Evolutionary conservation across 345 rosid genomes (phyloP).

Genomic region (Bruguiera gymnorhiza): DNA sequence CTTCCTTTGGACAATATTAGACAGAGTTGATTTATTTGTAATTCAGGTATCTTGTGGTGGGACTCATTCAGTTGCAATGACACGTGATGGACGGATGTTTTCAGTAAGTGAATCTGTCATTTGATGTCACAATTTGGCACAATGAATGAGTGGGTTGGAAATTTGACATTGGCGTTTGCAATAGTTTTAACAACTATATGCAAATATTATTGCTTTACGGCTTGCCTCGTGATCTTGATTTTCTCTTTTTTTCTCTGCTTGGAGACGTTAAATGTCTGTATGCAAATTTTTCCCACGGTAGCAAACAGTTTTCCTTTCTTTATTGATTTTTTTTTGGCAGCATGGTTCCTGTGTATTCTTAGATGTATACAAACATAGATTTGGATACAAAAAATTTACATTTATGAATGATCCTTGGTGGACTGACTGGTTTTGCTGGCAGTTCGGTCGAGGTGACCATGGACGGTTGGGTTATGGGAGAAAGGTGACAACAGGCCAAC

Average conservation of each 20-base stretch:
- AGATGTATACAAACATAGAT: not conserved
- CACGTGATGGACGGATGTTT: slow-evolving; percentile 77
- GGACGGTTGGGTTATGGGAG: slow-evolving; percentile 93
- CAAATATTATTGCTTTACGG: not conserved
- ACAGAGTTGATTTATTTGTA: slow-evolving; percentile 9
- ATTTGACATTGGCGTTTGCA: not conserved
- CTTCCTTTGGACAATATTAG: not conserved
- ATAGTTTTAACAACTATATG: not conserved
- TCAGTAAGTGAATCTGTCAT: slow-evolving; percentile 55
- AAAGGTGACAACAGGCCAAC: slow-evolving; percentile 87
- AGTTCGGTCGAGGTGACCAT: slow-evolving; percentile 99
- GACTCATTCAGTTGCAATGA: slow-evolving; percentile 95
- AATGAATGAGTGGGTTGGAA: not conserved
- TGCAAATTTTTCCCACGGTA: too few relatives aligned
- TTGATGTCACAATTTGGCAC: not conserved
- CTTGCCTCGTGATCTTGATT: not conserved
- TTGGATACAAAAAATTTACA: not conserved
- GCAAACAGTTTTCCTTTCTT: too few relatives aligned
- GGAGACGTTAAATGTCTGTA: too few relatives aligned
- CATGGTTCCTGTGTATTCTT: not conserved
- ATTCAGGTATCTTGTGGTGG: slow-evolving; percentile 96
- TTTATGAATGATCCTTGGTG: not conserved
- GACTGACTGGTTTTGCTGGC: slow-evolving; percentile 22
- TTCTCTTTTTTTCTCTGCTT: too few relatives aligned
- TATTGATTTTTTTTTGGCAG: not conserved